Conservation (phyloP, 805 yeast genomes). For the Myxozyma melibiosi region DNA sequence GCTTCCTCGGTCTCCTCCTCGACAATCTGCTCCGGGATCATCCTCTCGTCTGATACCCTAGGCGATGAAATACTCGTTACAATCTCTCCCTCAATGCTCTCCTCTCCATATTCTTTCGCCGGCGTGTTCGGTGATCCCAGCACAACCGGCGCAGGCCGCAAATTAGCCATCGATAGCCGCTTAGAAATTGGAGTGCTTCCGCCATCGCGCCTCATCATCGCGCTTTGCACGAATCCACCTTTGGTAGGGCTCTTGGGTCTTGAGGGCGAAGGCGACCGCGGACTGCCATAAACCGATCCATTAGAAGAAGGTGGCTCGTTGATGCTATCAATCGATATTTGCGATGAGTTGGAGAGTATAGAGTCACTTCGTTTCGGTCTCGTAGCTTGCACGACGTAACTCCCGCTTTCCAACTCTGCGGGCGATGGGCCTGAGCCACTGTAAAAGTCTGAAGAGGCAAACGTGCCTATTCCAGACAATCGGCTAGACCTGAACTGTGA, state of each 20-base stretch:
- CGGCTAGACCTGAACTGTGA: constrained; percentile 28
- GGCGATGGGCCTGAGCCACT: constrained; percentile 13
- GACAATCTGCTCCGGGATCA: neutral
- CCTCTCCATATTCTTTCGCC: neutral
- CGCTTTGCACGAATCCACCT: constrained; percentile 31
- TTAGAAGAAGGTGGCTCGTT: neutral
- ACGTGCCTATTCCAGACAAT: constrained; percentile 29
- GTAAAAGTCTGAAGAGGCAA: constrained; percentile 31
- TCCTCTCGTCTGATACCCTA: neutral
- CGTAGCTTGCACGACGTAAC: constrained; percentile 1
- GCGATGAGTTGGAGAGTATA: constrained; percentile 8
- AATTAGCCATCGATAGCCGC: constrained; percentile 23
- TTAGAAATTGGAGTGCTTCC: constrained; percentile 11
- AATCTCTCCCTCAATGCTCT: neutral
- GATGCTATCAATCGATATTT: neutral
- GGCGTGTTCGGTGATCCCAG: constrained; percentile 13
- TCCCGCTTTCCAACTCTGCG: constrained; percentile 24
- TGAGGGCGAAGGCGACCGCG: constrained; percentile 20
- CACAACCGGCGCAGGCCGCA: constrained; percentile 27
- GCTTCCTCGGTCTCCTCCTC: neutral
- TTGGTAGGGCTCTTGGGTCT: constrained; percentile 21
- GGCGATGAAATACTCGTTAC: neutral
- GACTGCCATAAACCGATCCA: neutral
- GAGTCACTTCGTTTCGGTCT: constrained; percentile 14
- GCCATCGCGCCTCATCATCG: constrained; percentile 22